Evolutionary conservation across 306 rosid genomes (phyloP), one percentile per base, ranked within the genome.

Genomic region (Malus fusca): DNA sequence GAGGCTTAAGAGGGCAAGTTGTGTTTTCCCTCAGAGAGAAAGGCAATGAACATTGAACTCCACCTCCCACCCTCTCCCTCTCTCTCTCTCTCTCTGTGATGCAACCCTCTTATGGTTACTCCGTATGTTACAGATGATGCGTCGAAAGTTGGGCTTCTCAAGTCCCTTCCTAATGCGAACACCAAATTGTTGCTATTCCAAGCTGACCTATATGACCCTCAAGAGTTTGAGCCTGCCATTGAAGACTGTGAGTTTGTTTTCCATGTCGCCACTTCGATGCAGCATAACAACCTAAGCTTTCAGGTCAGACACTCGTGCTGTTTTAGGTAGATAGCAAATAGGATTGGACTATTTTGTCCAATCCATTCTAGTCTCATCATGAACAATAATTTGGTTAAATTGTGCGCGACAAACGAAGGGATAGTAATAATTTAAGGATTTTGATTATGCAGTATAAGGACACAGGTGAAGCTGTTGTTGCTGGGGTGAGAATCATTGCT

Each of bases 221-320:
- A 64, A 7, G 80, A 78, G 1, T 89, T 72, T 43, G 81, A 81
- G 11, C 42, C 75, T 8, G 85, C 89, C 18, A 77, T 83, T 66
- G 33, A 73, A 51, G 89, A 85, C 3, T 89, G 90, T 53, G 64
- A 85, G 15, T 79, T 79, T 71, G 93, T 89, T 67, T 87, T 89
- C 60, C 90, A 83, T 44, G 74, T 88, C 43, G 88, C 87, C 14
- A 87, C 86, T 53, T 85, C 89, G 5, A 0, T 44, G 6, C 69
- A 13, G 23, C 85, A 85, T 70, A 78, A 52, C 59, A 4, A 17
- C 51, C 78, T 58, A 13, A 46, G 77, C 84, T 80, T 81, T 53
- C 81, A 79, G 85, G 92, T 87, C 60, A 51, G 43, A 46, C 40
- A 17, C 22, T 72, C 28, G 10, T 22, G 1, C 26, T n/a, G 37